A percentile compares a stretch with the other conserved stretches of the same genome.
Conservation (phyloP, 2,329 filamentous ascomycete species). For the Thelonectria blattea region DNA sequence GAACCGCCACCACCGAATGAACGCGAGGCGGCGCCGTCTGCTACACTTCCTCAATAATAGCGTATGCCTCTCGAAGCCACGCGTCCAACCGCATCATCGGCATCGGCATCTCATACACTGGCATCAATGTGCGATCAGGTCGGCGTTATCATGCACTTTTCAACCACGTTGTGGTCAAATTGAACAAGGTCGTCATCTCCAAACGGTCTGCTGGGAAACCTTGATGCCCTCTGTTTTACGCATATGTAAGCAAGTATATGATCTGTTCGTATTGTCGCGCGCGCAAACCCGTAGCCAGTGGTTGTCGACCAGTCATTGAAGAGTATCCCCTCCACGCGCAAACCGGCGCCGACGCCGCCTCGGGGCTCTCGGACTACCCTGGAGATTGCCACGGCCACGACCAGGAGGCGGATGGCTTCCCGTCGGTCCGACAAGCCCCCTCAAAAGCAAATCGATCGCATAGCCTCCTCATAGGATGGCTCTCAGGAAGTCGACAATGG, state of each 20-base stretch:
- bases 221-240: too few species aligned
- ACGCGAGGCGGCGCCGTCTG: not conserved
- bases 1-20: not conserved
- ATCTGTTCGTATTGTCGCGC: not conserved
- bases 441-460: not conserved
- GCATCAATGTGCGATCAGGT: too few species aligned
- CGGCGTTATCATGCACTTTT: too few species aligned
- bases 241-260: not conserved
- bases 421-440: not conserved
- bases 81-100: not conserved
- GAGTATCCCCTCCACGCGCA: not conserved
- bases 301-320: too few species aligned
- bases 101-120: too few species aligned
- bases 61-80: not conserved
- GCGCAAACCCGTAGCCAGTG: not conserved
- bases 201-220: too few species aligned
- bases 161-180: too few species aligned
- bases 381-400: not conserved
- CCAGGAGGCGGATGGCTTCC: not conserved
- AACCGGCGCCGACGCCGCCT: not conserved
- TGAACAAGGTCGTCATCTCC: too few species aligned
- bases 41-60: not conserved
- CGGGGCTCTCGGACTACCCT: not conserved
- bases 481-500: not conserved
- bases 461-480: not conserved